Evolutionary conservation across 2,329 filamentous ascomycete species (phyloP), one percentile per base, ranked within the genome.

Genomic region (Cladosporium halotolerans): DNA sequence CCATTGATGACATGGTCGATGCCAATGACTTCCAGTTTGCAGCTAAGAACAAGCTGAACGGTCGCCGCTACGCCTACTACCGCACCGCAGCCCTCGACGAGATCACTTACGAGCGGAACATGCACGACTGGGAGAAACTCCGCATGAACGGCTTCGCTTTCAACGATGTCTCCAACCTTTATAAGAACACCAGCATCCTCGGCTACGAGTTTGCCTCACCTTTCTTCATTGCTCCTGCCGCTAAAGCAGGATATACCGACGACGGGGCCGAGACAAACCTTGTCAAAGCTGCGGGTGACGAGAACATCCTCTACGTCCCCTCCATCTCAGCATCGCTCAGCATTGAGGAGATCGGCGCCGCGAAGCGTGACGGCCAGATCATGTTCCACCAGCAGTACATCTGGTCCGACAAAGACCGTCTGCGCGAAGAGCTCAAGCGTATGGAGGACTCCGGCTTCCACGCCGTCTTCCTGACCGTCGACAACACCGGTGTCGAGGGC

Each of bases 221-320:
- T 18, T 93, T 96, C 74, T 97, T 96, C 73, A 85, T 96, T 34
- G 95, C 92, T 1, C 92, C 92, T 40, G 96, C 92, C 10, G 92
- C 92, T 0, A 80, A 96, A 8, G 92, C 91, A 61, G 96, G 96
- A 72, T 83, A 96, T 9, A 92, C 92, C 54, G 79, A 96, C 67
- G 18, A 40, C 6, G 48, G 44, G n/a, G 48, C 48, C 18, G 48
- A 51, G 40, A 51, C 18, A 33, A 51, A 51, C 18, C 23, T 82
- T 19, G 72, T 78, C 51, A 71, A 74, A 66, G 76, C 70, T 39
- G 77, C 79, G 9, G 74, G 66, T 8, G 63, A 68, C n/a, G 72
- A 70, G 5, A 67, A 74, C 50, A 77, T 80, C 49, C 70, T 79
- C 3, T 81, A 81, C 64, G 76, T 79, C 49, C 65, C 70, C 1